These are phyloP conservation scores for Peronospora destructor DNA, from an alignment of 352 stramenopile species.

Conservation along the genomic window DNA sequence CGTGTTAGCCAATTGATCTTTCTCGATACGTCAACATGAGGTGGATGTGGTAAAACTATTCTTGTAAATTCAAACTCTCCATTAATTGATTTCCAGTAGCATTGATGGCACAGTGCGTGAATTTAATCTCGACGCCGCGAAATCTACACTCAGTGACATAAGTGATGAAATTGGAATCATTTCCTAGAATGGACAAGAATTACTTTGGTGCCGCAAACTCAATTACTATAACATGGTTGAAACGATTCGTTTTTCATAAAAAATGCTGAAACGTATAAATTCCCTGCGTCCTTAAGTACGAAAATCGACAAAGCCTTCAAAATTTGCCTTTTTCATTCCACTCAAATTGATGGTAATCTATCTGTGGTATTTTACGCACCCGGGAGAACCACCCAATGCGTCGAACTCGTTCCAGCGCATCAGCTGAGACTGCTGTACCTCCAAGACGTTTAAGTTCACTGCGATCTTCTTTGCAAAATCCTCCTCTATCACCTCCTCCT, in stretches of 20 bases:
- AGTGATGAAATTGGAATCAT: conserved; percentile 35
- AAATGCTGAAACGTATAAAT: too few species aligned
- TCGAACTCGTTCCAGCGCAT: conserved; percentile 22
- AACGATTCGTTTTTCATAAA: too few species aligned
- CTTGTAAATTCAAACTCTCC: too few species aligned
- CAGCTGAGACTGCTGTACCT: conserved; percentile 2
- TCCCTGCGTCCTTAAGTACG: too few species aligned
- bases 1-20: conserved; percentile 56
- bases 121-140: conserved; percentile 42
- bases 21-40: conserved; percentile 32
- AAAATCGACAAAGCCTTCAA: too few species aligned
- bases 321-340: too few species aligned
- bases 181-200: conserved; percentile 28
- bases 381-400: conserved; percentile 9
- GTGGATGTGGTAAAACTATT: too few species aligned
- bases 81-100: conserved; percentile 58
- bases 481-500: conserved; percentile 13
- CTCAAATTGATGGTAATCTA: too few species aligned
- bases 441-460: conserved; percentile 21
- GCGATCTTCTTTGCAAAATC: conserved; percentile 11
- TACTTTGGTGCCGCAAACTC: too few species aligned
- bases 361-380: too few species aligned
- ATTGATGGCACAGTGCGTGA: conserved; percentile 50
- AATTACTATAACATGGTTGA: too few species aligned
- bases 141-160: conserved; percentile 38